Conservation (phyloP, 345 rosid genomes). For the Salix caprea region DNA sequence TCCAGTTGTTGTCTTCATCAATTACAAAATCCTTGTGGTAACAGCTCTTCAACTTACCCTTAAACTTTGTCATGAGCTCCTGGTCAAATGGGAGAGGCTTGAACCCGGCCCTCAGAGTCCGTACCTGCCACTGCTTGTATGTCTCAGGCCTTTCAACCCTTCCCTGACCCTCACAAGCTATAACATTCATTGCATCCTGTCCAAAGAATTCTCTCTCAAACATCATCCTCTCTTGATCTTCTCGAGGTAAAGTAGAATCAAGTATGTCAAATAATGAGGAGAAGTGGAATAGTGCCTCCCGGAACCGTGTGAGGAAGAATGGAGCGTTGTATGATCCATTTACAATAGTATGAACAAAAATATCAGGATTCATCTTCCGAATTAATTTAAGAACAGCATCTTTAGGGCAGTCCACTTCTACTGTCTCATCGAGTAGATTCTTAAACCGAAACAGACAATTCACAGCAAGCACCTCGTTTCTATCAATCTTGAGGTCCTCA, state of each 20-base stretch:
- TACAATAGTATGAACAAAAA: slow-evolving; percentile 55
- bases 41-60: slow-evolving; percentile 31
- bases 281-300: slow-evolving; percentile 91
- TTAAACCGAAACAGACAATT: slow-evolving; percentile 64
- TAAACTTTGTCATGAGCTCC: slow-evolving; percentile 38
- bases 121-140: slow-evolving; percentile 84
- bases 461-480: slow-evolving; percentile 54
- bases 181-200: slow-evolving; percentile 74
- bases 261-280: slow-evolving; percentile 86
- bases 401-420: slow-evolving; percentile 57
- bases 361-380: slow-evolving; percentile 59
- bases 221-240: slow-evolving; percentile 64
- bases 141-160: slow-evolving; percentile 96
- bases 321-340: slow-evolving; percentile 85
- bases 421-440: slow-evolving; percentile 76
- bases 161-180: slow-evolving; percentile 90
- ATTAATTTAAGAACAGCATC: slow-evolving; percentile 54
- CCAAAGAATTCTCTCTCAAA: slow-evolving; percentile 73
- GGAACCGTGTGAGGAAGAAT: slow-evolving; percentile 77
- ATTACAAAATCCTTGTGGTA: slow-evolving; percentile 82
- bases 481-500: slow-evolving; percentile 63
- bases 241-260: slow-evolving; percentile 71
- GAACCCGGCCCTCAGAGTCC: slow-evolving; percentile 75
- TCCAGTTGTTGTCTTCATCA: slow-evolving; percentile 68
- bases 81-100: slow-evolving; percentile 55